phyloP scores from a whole-genome alignment of 306 rosid species.

The Cicer cuneatum region DNA sequence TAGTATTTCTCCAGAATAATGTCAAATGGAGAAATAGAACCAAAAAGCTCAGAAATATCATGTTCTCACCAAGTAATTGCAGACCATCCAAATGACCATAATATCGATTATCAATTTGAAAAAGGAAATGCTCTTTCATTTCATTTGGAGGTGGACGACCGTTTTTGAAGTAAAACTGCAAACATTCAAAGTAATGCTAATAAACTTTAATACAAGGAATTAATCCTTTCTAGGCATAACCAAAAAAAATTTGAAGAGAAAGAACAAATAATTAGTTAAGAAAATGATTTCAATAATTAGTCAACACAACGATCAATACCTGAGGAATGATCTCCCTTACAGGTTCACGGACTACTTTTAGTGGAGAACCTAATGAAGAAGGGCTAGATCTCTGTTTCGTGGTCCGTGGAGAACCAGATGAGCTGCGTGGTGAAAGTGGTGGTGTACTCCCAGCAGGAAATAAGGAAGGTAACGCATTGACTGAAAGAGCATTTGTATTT shows the following conservation, averaged over 20 bases:
- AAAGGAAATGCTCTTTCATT: slow-evolving; percentile 60
- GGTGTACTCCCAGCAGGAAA: slow-evolving; percentile 77
- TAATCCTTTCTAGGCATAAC: slow-evolving; percentile 27
- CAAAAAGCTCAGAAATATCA: slow-evolving; percentile 39
- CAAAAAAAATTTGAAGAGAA: slow-evolving; percentile 2
- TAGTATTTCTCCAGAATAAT: slow-evolving; percentile 8
- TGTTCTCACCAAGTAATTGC: slow-evolving; percentile 68
- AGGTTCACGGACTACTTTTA: slow-evolving; percentile 69
- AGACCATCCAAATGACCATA: slow-evolving; percentile 66
- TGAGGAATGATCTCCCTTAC: slow-evolving; percentile 76
- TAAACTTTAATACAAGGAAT: slow-evolving; percentile 29
- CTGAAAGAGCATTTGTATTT: slow-evolving; percentile 51
- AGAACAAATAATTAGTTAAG: slow-evolving; percentile 33
- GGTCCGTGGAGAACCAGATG: slow-evolving; percentile 76
- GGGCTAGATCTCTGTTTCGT: slow-evolving; percentile 71
- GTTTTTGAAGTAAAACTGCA: slow-evolving; percentile 78
- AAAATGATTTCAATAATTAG: slow-evolving; percentile 20
- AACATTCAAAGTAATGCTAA: slow-evolving; percentile 38
- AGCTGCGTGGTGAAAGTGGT: slow-evolving; percentile 86
- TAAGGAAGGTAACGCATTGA: slow-evolving; percentile 63
- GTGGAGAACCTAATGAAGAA: slow-evolving; percentile 70
- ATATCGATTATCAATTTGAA: slow-evolving; percentile 57
- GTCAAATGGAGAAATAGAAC: slow-evolving; percentile 29
- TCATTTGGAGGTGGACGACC: slow-evolving; percentile 79
- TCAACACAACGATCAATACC: slow-evolving; percentile 51